Base-by-base conservation (phyloP, 139 green algal species). In the Axilococcus clingmanii region DNA sequence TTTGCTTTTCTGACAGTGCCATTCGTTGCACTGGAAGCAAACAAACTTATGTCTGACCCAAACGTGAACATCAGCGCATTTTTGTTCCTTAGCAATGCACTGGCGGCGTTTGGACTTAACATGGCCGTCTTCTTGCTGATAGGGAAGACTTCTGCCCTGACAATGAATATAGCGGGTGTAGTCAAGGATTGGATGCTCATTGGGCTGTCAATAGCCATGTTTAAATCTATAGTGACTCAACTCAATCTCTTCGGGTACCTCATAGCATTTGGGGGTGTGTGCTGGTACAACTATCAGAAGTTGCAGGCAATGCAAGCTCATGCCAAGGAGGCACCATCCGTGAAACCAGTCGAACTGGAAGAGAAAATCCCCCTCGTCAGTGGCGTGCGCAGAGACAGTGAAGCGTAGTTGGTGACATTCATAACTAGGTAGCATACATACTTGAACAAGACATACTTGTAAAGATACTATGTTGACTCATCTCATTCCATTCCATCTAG, bases 131-230 rank as follows among this genome's bases (percentile, higher is more conserved):
- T 94, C 67, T 52, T 94, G 63, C 65, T 94, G 33, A 89, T 94
- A 14, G 81, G 85, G 23, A 91, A 88, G 64, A 95, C 85, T 16
- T 84, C 64, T 19, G 89, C 89, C 14, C 76, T 97, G 50, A 96
- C 89, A 3, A 89, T 94, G 81, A 94, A 94, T 72, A 86, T 94
- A 25, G 84, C 84, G 5, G 86, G 89, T 9, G 84, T 96, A n/a
- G 80, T 95, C 51, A 97, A 97, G 69, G 89, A 97, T 75, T 96
- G 88, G 89, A 71, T 93, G 73, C 80, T 97, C 29, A 96, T 97
- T 52, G 83, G 74, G 63, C 77, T 91, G 53, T 91, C 76, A 36
- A 82, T 63, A 27, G 83, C 61, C 36, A 12, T 95, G 14, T 96
- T 94, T 63, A 58, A 79, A 14, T 74, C 83, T 3, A 74, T 81